Percentiles rank a stretch among this genome's conserved stretches.
These are phyloP conservation scores for Pythium phragmitis DNA, from an alignment of 352 stramenopile species.

Conservation along the genomic window DNA sequence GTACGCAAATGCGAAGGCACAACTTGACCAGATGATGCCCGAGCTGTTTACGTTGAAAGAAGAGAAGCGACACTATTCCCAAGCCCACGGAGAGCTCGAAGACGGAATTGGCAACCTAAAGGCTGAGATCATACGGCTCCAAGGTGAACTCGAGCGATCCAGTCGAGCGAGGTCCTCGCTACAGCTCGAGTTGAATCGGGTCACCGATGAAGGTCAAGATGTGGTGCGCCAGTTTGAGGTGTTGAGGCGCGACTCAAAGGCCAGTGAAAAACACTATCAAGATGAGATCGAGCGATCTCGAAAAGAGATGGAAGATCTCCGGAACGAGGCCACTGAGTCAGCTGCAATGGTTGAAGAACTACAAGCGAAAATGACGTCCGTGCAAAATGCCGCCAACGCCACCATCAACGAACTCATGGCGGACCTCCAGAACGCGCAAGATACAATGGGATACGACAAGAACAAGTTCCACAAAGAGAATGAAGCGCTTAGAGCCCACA, in stretches of 20 bases:
- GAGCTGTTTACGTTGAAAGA: conserved; percentile 36
- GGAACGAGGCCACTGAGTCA: conserved; percentile 40
- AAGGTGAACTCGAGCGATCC: conserved; percentile 46
- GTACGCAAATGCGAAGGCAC: conserved; percentile 22
- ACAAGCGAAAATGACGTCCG: conserved; percentile 63
- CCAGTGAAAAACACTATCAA: conserved; percentile 37
- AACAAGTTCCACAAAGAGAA: conserved; percentile 49
- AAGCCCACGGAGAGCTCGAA: conserved; percentile 35
- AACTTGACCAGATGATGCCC: conserved; percentile 33
- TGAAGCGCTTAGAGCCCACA: conserved; percentile 36
- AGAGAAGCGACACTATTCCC: conserved; percentile 30
- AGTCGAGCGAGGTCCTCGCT: conserved; percentile 44
- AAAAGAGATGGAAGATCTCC: conserved; percentile 50
- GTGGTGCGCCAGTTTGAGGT: conserved; percentile 63
- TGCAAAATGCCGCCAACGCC: conserved; percentile 73
- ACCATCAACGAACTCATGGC: conserved; percentile 74
- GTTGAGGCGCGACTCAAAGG: conserved; percentile 46
- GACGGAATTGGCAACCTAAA: conserved; percentile 28
- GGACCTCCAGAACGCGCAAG: conserved; percentile 59
- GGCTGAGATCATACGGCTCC: conserved; percentile 27
- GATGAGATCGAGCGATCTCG: conserved; percentile 43
- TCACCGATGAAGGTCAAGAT: conserved; percentile 57
- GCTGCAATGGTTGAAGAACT: conserved; percentile 48
- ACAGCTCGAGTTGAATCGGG: conserved; percentile 54
- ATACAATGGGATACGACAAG: conserved; percentile 55